phyloP scores from a whole-genome alignment of 2,329 filamentous ascomycete genomes.

The Monilinia laxa region DNA sequence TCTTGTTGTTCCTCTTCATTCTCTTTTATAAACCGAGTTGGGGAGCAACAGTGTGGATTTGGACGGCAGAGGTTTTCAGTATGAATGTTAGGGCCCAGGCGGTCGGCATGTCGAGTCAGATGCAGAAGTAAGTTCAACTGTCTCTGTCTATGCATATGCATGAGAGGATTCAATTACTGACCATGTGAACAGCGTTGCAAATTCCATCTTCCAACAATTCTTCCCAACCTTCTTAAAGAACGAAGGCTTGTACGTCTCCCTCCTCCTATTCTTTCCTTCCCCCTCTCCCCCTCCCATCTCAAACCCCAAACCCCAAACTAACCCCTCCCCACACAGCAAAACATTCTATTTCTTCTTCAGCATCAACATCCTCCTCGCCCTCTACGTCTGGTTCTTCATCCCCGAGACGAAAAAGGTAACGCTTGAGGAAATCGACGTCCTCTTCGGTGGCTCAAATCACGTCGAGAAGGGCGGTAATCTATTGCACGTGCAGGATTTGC shows the following conservation, averaged over 20 bases:
- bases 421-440: conserved; percentile 62
- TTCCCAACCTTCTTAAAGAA: conserved; percentile 20
- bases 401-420: conserved; percentile 67
- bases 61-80: conserved; percentile 66
- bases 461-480: conserved; percentile 8
- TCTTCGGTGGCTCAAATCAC: conserved; percentile 48
- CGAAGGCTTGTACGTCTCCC: conserved; percentile 14
- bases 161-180: not conserved
- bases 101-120: conserved; percentile 56
- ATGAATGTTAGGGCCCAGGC: conserved; percentile 70
- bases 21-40: conserved; percentile 69
- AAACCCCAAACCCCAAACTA: not conserved
- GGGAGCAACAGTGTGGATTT: conserved; percentile 70
- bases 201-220: conserved; percentile 21
- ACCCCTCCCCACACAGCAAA: not conserved
- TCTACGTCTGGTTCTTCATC: conserved; percentile 63
- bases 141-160: not conserved
- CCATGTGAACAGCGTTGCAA: not conserved
- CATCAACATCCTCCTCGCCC: conserved; percentile 36
- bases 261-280: not conserved
- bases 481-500: conserved; percentile 11
- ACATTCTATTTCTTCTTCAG: conserved; percentile 64
- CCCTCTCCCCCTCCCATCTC: not conserved
- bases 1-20: conserved; percentile 65
- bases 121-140: conserved; percentile 11